A percentile compares a stretch with the other conserved stretches of the same genome.
Evolutionary conservation across 2,329 filamentous ascomycete species (phyloP).

Genomic region (Teratosphaeria destructans): DNA sequence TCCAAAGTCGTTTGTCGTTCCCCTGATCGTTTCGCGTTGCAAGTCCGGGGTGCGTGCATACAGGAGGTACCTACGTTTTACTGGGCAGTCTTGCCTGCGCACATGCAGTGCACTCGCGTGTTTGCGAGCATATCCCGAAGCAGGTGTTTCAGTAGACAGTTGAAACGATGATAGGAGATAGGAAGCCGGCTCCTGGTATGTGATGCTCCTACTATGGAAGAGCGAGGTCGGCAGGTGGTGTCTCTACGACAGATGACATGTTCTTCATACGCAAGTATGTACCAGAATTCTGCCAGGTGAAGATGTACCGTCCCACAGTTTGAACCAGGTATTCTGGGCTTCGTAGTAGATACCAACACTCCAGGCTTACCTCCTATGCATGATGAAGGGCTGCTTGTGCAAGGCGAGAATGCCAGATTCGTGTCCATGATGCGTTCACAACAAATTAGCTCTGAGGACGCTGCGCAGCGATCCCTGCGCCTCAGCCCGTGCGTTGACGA

Average conservation of each 20-base stretch:
- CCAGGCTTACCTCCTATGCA: too few species aligned
- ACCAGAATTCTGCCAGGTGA: too few species aligned
- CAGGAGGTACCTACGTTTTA: neutral
- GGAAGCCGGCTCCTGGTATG: too few species aligned
- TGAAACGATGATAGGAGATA: too few species aligned
- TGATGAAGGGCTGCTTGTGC: neutral
- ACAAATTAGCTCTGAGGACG: neutral
- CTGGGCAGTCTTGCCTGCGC: neutral
- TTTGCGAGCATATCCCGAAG: neutral
- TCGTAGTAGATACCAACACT: too few species aligned
- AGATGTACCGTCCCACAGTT: too few species aligned
- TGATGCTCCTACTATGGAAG: too few species aligned
- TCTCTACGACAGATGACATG: too few species aligned
- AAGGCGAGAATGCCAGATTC: neutral
- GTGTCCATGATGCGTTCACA: neutral
- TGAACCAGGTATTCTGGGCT: too few species aligned
- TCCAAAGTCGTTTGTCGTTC: neutral
- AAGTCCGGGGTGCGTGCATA: neutral
- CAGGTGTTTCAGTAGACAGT: neutral
- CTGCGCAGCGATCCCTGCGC: neutral
- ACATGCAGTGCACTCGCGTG: neutral
- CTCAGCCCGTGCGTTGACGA: neutral
- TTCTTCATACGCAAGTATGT: too few species aligned
- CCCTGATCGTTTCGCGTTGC: neutral
- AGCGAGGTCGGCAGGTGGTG: too few species aligned